These are phyloP conservation scores for Russula brevipes DNA, from an alignment of 768 basidiomycete genomes.

Conservation along the genomic window DNA sequence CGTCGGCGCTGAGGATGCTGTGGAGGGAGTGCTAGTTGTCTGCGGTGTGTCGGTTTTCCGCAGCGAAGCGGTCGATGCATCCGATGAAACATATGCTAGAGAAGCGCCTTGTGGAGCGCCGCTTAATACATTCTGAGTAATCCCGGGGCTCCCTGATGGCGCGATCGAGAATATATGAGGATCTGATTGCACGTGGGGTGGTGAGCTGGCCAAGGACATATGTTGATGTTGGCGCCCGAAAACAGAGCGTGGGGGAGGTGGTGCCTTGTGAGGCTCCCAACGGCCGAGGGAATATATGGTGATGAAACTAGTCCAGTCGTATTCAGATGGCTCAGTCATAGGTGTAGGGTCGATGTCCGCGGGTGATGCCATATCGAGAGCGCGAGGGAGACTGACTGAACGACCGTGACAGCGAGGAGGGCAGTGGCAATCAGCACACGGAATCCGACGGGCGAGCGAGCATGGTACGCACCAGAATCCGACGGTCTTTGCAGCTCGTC, in stretches of 20 bases:
- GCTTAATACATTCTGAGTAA: not conserved
- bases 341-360: constrained; percentile 21
- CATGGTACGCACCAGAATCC: constrained; percentile 19
- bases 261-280: constrained; percentile 75
- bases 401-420: not conserved
- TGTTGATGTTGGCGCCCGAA: constrained; percentile 20
- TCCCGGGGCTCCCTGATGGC: not conserved
- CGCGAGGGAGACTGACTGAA: constrained; percentile 17
- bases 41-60: constrained; percentile 4
- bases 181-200: not conserved
- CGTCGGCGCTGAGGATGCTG: constrained; percentile 1
- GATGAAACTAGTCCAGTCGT: constrained; percentile 75
- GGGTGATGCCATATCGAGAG: constrained; percentile 30
- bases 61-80: not conserved
- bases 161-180: constrained; percentile 4
- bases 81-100: constrained; percentile 1
- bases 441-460: not conserved
- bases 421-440: not conserved
- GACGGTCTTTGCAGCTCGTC: constrained; percentile 17
- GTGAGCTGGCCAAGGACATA: not conserved
- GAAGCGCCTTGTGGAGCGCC: not conserved
- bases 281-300: constrained; percentile 68
- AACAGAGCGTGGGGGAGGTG: constrained; percentile 48
- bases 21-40: constrained; percentile 15
- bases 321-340: constrained; percentile 29